Base-by-base conservation (phyloP, 768 basidiomycete genomes). In the Termitomyces bulborhizus region DNA sequence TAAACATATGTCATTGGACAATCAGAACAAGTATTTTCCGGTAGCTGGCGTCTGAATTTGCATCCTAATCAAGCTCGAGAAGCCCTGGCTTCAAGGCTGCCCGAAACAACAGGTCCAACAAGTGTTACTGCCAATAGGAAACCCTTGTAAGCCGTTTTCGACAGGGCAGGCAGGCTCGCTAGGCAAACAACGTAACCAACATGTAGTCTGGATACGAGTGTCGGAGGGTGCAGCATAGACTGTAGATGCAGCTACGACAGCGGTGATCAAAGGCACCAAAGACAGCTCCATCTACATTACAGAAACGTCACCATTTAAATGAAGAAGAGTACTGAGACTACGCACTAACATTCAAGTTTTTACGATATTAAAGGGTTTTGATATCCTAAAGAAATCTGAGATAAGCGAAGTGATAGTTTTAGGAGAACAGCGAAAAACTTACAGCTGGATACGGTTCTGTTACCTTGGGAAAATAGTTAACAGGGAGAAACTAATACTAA, bases 281-380 rank as follows among this genome's bases (percentile, higher is more conserved):
- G 31, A 34, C 3, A 44, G 18, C 31, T 44, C 21, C 41, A 52
- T 52, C 51, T 43, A 9, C 2, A 41, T 54, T 77, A 74, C 49
- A 88, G 66, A 41, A 92, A 62, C 46, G 73, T 71, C 26, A 91
- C 8, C 7, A 15, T 8, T 27, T 24, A 16, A 9, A 44, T 3
- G 26, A 13, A 44, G 43, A 27, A 44, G 6, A 27, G 26, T 4
- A 1, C 6, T 16, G 26, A 27, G 27, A 44, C 43, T 13, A 44
- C 26, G 6, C 12, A 44, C 43, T 15, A 32, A 32, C 8, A 8
- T 9, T 9, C 31, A 1, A 21, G 31, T 9, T 3, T 29, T 29
- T 29, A 9, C 8, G 13, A 43, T 24, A 26, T 43, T 6, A 13
- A 15, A 26, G 5, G 24, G 24, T 16, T 32, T 32, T 12, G 15